phyloP scores from a whole-genome alignment of 306 rosid species.

The Quercus aquifolioides region DNA sequence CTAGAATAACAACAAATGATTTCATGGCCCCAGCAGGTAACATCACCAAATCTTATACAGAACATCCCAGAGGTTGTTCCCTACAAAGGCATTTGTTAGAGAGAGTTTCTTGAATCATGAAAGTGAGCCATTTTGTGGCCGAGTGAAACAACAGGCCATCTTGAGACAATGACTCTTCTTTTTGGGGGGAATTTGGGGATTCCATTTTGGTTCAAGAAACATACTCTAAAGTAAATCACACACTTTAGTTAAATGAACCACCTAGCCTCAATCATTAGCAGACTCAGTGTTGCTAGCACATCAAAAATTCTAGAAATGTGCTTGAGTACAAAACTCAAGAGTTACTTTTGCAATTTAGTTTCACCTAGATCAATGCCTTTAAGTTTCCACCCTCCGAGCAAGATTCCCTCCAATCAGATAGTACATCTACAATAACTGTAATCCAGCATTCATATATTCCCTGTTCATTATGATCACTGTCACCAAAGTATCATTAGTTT shows the following conservation, averaged over 20 bases:
- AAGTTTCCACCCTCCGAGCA: not conserved
- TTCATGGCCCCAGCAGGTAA: not conserved
- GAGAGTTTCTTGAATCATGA: not conserved
- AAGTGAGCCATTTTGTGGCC: not conserved
- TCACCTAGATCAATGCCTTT: not conserved
- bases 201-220: not conserved
- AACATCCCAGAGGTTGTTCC: not conserved
- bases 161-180: not conserved
- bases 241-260: not conserved
- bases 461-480: not conserved
- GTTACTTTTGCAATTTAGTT: not conserved
- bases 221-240: not conserved
- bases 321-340: not conserved
- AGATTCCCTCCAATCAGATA: not conserved
- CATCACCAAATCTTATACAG: not conserved
- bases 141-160: not conserved
- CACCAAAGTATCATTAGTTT: not conserved
- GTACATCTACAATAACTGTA: not conserved
- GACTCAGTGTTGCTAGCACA: not conserved
- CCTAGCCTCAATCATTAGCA: not conserved
- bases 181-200: no score
- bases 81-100: not conserved
- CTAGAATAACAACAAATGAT: not conserved
- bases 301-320: not conserved
- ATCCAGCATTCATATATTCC: not conserved